Conservation (phyloP, 768 basidiomycete genomes). For the Boletus vinaceobasis region DNA sequence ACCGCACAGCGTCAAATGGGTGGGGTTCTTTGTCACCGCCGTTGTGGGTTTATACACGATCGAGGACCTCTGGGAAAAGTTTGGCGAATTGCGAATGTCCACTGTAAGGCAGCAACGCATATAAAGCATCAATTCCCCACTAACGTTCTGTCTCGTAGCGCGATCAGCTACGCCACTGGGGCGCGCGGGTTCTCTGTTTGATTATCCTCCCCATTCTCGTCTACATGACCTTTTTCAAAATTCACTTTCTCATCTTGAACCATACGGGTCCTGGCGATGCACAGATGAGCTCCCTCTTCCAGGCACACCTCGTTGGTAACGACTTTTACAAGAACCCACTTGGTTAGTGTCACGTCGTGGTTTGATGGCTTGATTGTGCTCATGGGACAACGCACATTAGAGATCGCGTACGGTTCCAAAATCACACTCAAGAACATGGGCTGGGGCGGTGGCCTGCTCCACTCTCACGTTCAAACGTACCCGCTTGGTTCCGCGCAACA, state of each 20-base stretch:
- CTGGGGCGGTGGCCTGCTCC: conserved; percentile 93
- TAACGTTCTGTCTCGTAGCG: conserved; percentile 44
- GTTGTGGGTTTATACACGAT: conserved; percentile 95
- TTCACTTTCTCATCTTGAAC: conserved; percentile 93
- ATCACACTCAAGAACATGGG: conserved; percentile 96
- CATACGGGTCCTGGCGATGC: conserved; percentile 96
- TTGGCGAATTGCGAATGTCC: conserved; percentile 92
- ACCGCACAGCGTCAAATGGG: conserved; percentile 79
- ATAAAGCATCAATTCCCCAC: conserved; percentile 2
- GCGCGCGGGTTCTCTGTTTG: conserved; percentile 76
- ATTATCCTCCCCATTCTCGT: conserved; percentile 89
- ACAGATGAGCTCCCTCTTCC: conserved; percentile 98
- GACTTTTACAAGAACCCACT: conserved; percentile 91
- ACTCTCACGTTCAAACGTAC: conserved; percentile 95
- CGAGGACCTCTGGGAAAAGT: conserved; percentile 98
- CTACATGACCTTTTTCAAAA: conserved; percentile 92
- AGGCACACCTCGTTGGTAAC: conserved; percentile 92
- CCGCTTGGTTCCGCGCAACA: conserved; percentile 91
- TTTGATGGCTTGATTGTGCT: background rate
- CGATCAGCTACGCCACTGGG: conserved; percentile 89
- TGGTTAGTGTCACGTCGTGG: conserved; percentile 41
- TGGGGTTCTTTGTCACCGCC: conserved; percentile 93
- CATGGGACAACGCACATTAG: conserved; percentile 35
- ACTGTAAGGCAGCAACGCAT: conserved; percentile 51
- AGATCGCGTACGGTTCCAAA: conserved; percentile 87